A percentile compares a stretch with the other conserved stretches of the same genome.
Conservation (phyloP, 257 asterid species). For the Solanum virginianum region DNA sequence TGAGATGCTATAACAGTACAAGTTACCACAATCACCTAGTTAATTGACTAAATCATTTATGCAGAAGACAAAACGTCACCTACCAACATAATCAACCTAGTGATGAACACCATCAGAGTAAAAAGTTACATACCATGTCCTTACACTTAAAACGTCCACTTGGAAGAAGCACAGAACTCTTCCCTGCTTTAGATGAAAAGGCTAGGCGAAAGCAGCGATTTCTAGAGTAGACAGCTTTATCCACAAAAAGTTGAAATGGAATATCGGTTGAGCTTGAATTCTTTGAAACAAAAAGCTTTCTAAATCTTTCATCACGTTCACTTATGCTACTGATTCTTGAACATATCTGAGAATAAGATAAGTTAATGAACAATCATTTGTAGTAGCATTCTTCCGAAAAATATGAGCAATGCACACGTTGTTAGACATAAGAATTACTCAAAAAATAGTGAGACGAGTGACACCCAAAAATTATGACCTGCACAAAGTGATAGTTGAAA, state of each 20-base stretch:
- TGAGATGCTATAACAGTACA: neutral
- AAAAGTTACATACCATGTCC: slow-evolving; percentile 53
- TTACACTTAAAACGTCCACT: slow-evolving; percentile 87
- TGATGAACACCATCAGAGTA: neutral
- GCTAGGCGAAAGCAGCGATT: slow-evolving; percentile 93
- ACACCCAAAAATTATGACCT: neutral
- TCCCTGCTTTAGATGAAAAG: slow-evolving; percentile 93
- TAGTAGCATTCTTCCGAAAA: neutral
- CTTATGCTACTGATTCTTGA: slow-evolving; percentile 51
- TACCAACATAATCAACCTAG: neutral
- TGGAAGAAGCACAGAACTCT: slow-evolving; percentile 65
- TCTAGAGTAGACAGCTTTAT: slow-evolving; percentile 90
- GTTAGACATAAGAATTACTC: neutral
- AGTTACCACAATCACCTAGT: neutral
- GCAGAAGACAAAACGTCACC: neutral
- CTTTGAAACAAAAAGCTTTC: slow-evolving; percentile 55
- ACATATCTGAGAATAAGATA: slow-evolving; percentile 45
- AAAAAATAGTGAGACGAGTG: neutral
- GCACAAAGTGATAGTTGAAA: neutral
- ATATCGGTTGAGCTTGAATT: slow-evolving; percentile 39
- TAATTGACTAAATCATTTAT: neutral
- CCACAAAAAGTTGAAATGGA: slow-evolving; percentile 55
- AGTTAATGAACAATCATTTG: neutral
- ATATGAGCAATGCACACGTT: neutral
- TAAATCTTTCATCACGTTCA: slow-evolving; percentile 45